These are phyloP conservation scores for Exophiala sp. DNA, from an alignment of 2,329 filamentous ascomycete species.

Conservation along the genomic window DNA sequence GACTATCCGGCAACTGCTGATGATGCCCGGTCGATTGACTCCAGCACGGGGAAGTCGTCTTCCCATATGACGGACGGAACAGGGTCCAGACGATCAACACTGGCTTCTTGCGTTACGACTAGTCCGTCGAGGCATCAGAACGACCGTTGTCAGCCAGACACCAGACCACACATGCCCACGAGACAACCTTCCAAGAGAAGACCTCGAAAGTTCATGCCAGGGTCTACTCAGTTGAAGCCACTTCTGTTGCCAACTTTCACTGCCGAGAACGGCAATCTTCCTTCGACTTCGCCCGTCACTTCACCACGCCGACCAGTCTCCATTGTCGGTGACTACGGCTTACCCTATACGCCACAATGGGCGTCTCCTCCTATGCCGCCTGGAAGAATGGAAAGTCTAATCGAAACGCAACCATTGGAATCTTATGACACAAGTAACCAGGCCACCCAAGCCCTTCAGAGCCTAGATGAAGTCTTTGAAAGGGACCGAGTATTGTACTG, in stretches of 20 bases:
- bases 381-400: constrained; percentile 34
- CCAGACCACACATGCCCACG: constrained; percentile 6
- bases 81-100: constrained; percentile 19
- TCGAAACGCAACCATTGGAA: constrained; percentile 8
- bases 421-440: constrained; percentile 1
- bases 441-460: constrained; percentile 17
- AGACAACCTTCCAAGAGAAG: constrained; percentile 28
- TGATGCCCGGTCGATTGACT: constrained; percentile 27
- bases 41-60: constrained; percentile 27
- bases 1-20: constrained; percentile 7
- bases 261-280: constrained; percentile 21
- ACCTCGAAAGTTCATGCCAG: constrained; percentile 35
- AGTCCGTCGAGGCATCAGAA: constrained; percentile 9
- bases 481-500: constrained; percentile 6
- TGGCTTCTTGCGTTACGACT: constrained; percentile 12
- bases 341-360: background rate
- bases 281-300: constrained; percentile 18
- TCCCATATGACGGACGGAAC: constrained; percentile 26
- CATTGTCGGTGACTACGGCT: background rate
- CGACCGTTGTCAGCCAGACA: constrained; percentile 3
- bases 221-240: constrained; percentile 34
- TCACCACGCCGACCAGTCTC: constrained; percentile 16
- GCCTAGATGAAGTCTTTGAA: constrained; percentile 20
- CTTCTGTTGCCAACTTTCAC: constrained; percentile 32
- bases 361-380: constrained; percentile 9